Evolutionary conservation across 1,139 yeast species (phyloP).

Genomic region (Kodamaea ohmeri): DNA sequence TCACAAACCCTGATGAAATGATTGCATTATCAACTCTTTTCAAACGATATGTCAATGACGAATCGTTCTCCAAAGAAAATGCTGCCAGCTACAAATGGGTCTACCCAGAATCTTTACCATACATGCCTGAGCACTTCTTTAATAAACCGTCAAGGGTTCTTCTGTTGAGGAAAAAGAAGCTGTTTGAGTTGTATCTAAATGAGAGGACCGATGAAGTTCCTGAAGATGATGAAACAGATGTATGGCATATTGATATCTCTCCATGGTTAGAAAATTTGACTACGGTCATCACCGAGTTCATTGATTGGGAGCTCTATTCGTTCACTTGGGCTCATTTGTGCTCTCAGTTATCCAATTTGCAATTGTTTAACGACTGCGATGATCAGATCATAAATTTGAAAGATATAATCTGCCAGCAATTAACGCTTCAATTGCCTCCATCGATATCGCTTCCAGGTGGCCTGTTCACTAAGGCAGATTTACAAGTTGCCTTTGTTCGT

Average conservation of each 20-base stretch:
- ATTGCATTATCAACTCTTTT: constrained; percentile 64
- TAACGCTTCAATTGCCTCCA: constrained; percentile 49
- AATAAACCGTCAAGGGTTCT: constrained; percentile 28
- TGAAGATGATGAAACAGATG: constrained; percentile 12
- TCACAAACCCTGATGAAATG: constrained; percentile 59
- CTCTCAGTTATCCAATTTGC: constrained; percentile 65
- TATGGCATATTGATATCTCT: constrained; percentile 42
- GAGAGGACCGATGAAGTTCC: constrained; percentile 2
- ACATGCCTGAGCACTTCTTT: constrained; percentile 44
- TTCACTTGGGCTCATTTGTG: constrained; percentile 68
- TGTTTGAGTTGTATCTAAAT: neutral
- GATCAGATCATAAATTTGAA: constrained; percentile 48
- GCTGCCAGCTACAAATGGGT: constrained; percentile 42
- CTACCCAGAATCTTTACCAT: constrained; percentile 56
- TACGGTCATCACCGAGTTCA: constrained; percentile 50
- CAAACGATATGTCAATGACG: constrained; percentile 34
- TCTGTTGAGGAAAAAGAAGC: constrained; percentile 1
- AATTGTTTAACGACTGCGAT: constrained; percentile 47
- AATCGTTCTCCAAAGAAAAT: constrained; percentile 18
- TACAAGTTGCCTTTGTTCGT: constrained; percentile 66
- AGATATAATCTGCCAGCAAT: constrained; percentile 56
- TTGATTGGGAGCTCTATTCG: constrained; percentile 71
- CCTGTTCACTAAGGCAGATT: constrained; percentile 51
- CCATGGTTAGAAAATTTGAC: constrained; percentile 54
- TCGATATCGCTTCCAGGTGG: constrained; percentile 42